Base-by-base conservation (phyloP, 2,329 filamentous ascomycete species). In the Colletotrichum gigasporum region DNA sequence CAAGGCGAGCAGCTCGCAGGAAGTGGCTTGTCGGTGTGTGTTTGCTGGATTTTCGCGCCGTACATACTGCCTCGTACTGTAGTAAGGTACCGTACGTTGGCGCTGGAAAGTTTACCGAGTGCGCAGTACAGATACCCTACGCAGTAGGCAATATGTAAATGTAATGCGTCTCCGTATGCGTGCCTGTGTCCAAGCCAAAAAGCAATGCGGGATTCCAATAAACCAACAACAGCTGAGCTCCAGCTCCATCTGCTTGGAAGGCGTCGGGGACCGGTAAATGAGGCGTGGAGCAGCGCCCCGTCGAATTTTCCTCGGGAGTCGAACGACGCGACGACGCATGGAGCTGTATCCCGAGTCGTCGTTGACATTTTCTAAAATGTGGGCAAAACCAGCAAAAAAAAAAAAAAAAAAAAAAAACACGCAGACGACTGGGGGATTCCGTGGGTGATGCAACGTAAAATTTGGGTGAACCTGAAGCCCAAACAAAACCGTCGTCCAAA, bases 161-260 rank as follows among this genome's bases (percentile, higher is more conserved):
- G 18, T 24, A 4, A 9, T 22, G 9, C 16, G 18, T 18, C 24
- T 5, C 42, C n/a, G 44, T 24, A 57, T 11, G 26, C 20, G 52
- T 39, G 34, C 18, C 9, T 41, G 50, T 22, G 22, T 34, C 34
- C 42, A 39, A 30, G 30, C 28, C 24, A 12, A 34, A 42, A 55
- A 45, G 32, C 10, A 37, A 28, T 22, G 39, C 44, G 44, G 41
- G 41, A 45, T 51, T 47, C n/a, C 54, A 45, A 28, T 22, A 10
- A 52, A 32, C 47, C 53, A 60, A 45, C 55, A 58, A 10, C 26
- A 28, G 9, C 44, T 18, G 18, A 34, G 42, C 37, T 63, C 60
- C 45, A n/a, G n/a, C n/a, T n/a, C n/a, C n/a, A n/a, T n/a, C n/a
- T n/a, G 34, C 60, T 63, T 62, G 37, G 60, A 52, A 41, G 35